Evolutionary conservation across 441 rosid genomes (phyloP).

Genomic region (Gossypium aridum): DNA sequence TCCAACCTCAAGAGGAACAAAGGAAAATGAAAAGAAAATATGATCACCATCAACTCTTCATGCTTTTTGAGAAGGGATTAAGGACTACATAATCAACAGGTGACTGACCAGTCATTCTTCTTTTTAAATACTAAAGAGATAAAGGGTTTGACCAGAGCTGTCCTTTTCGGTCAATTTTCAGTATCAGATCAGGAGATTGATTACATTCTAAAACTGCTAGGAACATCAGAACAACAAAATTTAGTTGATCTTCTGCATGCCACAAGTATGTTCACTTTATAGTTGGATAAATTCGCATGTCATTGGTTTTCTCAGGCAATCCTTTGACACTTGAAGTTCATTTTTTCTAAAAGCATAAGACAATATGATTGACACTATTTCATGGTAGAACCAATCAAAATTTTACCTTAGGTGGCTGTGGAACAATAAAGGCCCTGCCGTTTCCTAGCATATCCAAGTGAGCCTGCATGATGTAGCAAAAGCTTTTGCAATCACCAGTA

Average conservation of each 20-base stretch:
- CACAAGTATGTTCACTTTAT: background rate
- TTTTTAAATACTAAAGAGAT: background rate
- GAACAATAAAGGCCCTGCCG: slow-evolving; percentile 78
- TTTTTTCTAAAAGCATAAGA: background rate
- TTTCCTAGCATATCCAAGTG: slow-evolving; percentile 77
- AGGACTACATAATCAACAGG: slow-evolving; percentile 7
- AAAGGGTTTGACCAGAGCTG: background rate
- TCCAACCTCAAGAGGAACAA: background rate
- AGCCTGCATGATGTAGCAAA: slow-evolving; percentile 73
- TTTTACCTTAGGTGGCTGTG: slow-evolving; percentile 78
- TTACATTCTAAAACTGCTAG: background rate
- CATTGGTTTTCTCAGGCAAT: background rate
- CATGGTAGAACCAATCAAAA: background rate
- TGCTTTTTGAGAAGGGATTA: background rate
- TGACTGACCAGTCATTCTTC: background rate
- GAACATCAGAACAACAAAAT: background rate
- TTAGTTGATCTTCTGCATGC: background rate
- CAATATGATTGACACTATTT: background rate
- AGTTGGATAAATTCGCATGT: background rate
- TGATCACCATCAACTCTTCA: background rate
- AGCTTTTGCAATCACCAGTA: slow-evolving; percentile 61
- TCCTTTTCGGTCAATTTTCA: background rate
- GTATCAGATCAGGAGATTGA: slow-evolving; percentile 3
- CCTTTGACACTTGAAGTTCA: background rate
- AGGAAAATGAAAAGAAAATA: background rate